Conservation (phyloP, 805 yeast genomes). For the Wickerhamomyces strasburgensis region DNA sequence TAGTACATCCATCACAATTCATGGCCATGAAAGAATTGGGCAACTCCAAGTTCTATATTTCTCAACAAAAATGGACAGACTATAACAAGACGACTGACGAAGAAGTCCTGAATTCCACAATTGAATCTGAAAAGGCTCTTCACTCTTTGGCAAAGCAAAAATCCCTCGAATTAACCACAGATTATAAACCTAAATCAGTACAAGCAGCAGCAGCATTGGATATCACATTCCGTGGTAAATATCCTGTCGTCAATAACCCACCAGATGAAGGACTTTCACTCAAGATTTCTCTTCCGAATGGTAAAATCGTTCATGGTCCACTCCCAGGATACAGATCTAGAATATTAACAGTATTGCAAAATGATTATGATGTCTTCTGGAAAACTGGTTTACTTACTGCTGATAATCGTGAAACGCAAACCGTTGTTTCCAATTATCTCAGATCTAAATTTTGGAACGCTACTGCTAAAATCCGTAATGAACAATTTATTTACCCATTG, state of each 20-base stretch:
- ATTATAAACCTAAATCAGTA: neutral
- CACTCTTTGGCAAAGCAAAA: neutral
- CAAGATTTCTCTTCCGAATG: neutral
- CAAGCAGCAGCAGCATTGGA: neutral
- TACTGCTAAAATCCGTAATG: neutral
- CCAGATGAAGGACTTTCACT: neutral
- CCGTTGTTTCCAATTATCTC: neutral
- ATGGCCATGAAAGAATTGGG: slow-evolving; percentile 4
- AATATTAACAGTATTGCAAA: neutral
- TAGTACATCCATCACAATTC: slow-evolving; percentile 5
- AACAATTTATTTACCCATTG: neutral
- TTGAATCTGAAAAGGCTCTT: neutral
- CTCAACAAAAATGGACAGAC: slow-evolving; percentile 1
- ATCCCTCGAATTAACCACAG: neutral
- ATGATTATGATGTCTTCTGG: neutral
- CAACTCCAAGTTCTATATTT: slow-evolving; percentile 4
- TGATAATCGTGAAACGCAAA: neutral
- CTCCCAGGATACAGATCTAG: neutral
- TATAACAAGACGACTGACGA: neutral
- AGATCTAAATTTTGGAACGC: neutral
- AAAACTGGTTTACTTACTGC: neutral
- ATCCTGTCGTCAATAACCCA: neutral
- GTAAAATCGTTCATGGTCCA: neutral
- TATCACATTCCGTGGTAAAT: neutral
- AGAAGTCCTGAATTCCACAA: neutral